Percentiles rank a stretch among this genome's conserved stretches.
Conservation (phyloP, 1,139 yeast genomes). For the Geotrichum reessii region DNA sequence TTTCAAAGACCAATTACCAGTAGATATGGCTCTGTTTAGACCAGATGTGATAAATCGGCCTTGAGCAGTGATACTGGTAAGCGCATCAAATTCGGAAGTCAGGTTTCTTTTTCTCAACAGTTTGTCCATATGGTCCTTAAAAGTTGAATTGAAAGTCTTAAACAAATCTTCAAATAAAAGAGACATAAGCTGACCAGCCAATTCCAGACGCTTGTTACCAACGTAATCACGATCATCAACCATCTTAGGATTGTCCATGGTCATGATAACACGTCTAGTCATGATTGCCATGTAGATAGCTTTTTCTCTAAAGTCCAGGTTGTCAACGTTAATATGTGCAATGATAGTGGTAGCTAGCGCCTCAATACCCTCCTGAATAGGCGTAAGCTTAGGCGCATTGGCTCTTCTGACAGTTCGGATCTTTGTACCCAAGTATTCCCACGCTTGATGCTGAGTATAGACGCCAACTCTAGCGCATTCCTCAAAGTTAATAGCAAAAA, state of each 20-base stretch:
- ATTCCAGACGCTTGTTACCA: slow-evolving; percentile 93
- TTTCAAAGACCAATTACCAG: slow-evolving; percentile 97
- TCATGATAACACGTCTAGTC: slow-evolving; percentile 94
- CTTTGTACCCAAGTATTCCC: slow-evolving; percentile 81
- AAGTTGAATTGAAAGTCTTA: slow-evolving; percentile 90
- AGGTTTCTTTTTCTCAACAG: slow-evolving; percentile 89
- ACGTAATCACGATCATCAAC: slow-evolving; percentile 98
- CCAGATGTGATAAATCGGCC: slow-evolving; percentile 93
- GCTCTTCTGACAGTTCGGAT: slow-evolving; percentile 89
- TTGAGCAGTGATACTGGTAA: slow-evolving; percentile 80
- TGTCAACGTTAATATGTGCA: slow-evolving; percentile 86
- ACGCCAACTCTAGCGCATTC: slow-evolving; percentile 85
- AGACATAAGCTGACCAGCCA: slow-evolving; percentile 97
- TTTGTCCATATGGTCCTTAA: slow-evolving; percentile 90
- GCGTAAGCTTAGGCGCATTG: slow-evolving; percentile 71
- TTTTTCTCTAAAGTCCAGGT: slow-evolving; percentile 85
- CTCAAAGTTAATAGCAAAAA: slow-evolving; percentile 88
- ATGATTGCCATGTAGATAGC: slow-evolving; percentile 91
- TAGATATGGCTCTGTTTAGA: slow-evolving; percentile 89
- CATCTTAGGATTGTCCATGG: slow-evolving; percentile 90
- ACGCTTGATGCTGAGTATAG: slow-evolving; percentile 89
- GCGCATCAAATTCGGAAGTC: slow-evolving; percentile 91
- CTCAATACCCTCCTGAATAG: slow-evolving; percentile 91
- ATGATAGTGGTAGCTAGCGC: slow-evolving; percentile 95
- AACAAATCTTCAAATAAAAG: slow-evolving; percentile 91